Conservation (phyloP, 208 protist species). For the Trypanosoma cruzi region DNA sequence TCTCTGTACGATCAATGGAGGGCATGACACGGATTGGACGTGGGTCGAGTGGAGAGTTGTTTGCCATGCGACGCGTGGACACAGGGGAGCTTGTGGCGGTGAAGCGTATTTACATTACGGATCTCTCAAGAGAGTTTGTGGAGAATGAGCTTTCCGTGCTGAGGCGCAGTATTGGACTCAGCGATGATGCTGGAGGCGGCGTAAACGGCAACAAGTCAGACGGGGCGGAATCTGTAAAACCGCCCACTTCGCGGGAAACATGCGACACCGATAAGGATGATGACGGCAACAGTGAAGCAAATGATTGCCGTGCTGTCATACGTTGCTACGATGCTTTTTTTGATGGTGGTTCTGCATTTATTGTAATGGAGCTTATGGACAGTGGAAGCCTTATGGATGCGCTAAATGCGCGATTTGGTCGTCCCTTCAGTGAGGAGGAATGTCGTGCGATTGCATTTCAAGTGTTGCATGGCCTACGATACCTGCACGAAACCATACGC, state of each 20-base stretch:
- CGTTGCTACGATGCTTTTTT: constrained; percentile 30
- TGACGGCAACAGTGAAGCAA: not conserved
- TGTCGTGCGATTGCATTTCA: constrained; percentile 39
- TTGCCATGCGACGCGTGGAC: constrained; percentile 15
- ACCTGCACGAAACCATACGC: constrained; percentile 26
- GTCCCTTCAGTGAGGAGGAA: constrained; percentile 22
- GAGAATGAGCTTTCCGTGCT: constrained; percentile 33
- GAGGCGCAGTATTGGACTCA: constrained; percentile 2
- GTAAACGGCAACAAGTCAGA: not conserved
- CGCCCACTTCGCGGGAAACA: not conserved
- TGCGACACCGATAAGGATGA: not conserved
- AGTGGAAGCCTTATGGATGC: constrained; percentile 32
- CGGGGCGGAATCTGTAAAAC: not conserved
- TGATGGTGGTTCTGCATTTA: constrained; percentile 15
- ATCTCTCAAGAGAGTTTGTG: constrained; percentile 24
- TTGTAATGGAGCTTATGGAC: constrained; percentile 39
- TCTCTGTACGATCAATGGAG: constrained; percentile 18
- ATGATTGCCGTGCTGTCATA: constrained; percentile 21
- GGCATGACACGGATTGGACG: constrained; percentile 25
- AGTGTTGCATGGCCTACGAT: constrained; percentile 30
- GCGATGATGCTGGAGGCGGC: not conserved
- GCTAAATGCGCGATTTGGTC: constrained; percentile 12
- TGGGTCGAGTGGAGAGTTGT: constrained; percentile 31
- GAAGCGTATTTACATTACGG: constrained; percentile 35
- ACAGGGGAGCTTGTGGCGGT: constrained; percentile 34